Evolutionary conservation across 2,329 filamentous ascomycete species (phyloP), one percentile per base, ranked within the genome.

Genomic region (Colletotrichum sp.): DNA sequence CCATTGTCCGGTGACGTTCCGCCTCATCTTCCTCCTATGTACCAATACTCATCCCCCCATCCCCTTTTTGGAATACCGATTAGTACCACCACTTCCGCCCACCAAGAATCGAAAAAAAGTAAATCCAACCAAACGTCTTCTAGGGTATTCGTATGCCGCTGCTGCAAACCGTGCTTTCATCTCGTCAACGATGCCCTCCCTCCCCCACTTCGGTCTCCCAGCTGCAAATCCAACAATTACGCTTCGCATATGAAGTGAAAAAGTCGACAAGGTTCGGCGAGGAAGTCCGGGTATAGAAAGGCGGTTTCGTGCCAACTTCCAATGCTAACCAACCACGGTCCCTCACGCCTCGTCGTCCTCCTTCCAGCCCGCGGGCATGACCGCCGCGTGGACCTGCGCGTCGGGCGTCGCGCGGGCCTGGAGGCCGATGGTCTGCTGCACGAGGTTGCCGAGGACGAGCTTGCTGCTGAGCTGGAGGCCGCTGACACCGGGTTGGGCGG

Each of bases 381-480:
- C 63, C 24, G 24, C 63, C 12, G 39, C 48, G 64, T 68, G 55
- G 18, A 63, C 48, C 68, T 68, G 64, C 13, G 63, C 60, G 4
- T 65, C 55, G 8, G 68, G 66, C 10, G 74, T 78, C 39, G 64
- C 73, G 59, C 77, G 77, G 13, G 77, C 76, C 55, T 76, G 73
- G 34, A 78, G 68, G 18, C 36, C 43, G n/a, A 59, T 61, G 18
- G 76, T 77, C 65, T 77, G 74, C 57, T 78, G 71, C 28, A 78
- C 79, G 65, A 89, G 79, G 71, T 85, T 88, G 34, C 88, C 88
- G 13, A 90, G 81, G 66, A 86, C 83, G 57, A 90, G 80, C 61
- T 83, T 80, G 72, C 85, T 89, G 78, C 82, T 86, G 64, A 90
- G 81, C 8, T 81, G 83, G 74, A 89, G 72, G 10, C 85, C 85